Percentiles rank a stretch among this genome's conserved stretches.
Evolutionary conservation across 352 stramenopile genomes (phyloP).

Genomic region (Globisporangium sylvaticum): DNA sequence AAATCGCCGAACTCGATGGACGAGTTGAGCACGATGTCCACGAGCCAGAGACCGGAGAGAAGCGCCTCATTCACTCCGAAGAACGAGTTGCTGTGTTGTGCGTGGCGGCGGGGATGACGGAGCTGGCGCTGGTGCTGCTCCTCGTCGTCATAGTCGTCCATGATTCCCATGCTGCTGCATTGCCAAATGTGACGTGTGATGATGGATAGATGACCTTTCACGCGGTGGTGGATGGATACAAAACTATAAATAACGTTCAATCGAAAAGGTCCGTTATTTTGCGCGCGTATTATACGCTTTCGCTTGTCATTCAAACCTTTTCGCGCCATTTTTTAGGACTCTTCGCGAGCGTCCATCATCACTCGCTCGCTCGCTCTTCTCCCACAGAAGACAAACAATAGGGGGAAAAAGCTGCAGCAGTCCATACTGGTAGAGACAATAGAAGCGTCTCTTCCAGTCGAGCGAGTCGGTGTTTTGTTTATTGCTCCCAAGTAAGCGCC

Average conservation of each 20-base stretch:
- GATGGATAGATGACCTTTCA: not conserved
- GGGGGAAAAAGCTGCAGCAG: not conserved
- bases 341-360: constrained; percentile 22
- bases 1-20: constrained; percentile 61
- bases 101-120: not conserved
- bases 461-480: not conserved
- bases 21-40: constrained; percentile 58
- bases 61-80: constrained; percentile 39
- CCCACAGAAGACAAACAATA: not conserved
- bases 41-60: constrained; percentile 37
- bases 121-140: not conserved
- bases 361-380: not conserved
- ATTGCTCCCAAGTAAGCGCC: not conserved
- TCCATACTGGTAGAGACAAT: not conserved
- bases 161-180: not conserved
- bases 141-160: not conserved
- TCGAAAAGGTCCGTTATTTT: not conserved
- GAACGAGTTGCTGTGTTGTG: constrained; percentile 23
- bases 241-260: constrained; percentile 1
- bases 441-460: not conserved
- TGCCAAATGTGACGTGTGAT: not conserved
- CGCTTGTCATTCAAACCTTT: constrained; percentile 13
- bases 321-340: constrained; percentile 30
- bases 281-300: not conserved
- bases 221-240: not conserved